phyloP scores from a whole-genome alignment of 305 asterid species.

The Fraxinus velutina region DNA sequence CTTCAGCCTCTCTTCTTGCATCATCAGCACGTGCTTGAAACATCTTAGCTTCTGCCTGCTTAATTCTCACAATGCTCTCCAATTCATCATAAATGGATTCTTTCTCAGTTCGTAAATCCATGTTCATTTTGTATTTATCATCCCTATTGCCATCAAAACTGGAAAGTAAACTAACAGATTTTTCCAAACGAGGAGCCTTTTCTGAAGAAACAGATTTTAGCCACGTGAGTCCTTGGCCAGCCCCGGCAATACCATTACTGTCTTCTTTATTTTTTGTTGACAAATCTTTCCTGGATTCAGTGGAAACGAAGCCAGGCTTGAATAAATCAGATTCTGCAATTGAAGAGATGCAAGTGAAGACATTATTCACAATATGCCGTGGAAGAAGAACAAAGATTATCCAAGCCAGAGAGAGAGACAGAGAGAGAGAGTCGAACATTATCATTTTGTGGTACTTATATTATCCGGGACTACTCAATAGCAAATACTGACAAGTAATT shows the following conservation, averaged over 20 bases:
- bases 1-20: slow-evolving; percentile 87
- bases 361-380: neutral
- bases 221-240: slow-evolving; percentile 69
- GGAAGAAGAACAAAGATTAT: neutral
- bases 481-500: neutral
- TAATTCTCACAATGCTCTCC: slow-evolving; percentile 87
- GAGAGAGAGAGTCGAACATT: neutral
- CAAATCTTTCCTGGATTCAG: slow-evolving; percentile 46
- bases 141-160: slow-evolving; percentile 39
- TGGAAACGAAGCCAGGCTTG: slow-evolving; percentile 36
- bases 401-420: neutral
- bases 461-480: neutral
- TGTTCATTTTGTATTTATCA: slow-evolving; percentile 34
- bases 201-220: slow-evolving; percentile 45
- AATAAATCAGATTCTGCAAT: slow-evolving; percentile 53
- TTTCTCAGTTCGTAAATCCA: slow-evolving; percentile 44
- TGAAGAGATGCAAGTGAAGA: slow-evolving; percentile 21
- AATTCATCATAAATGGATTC: slow-evolving; percentile 73
- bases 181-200: slow-evolving; percentile 50
- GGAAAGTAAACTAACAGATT: slow-evolving; percentile 35
- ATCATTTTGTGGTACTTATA: neutral
- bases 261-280: slow-evolving; percentile 44
- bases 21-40: slow-evolving; percentile 85
- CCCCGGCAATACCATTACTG: slow-evolving; percentile 44
- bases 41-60: slow-evolving; percentile 88